These are phyloP conservation scores for Xerocomus potaroensis DNA, from an alignment of 768 basidiomycete species.

Conservation along the genomic window DNA sequence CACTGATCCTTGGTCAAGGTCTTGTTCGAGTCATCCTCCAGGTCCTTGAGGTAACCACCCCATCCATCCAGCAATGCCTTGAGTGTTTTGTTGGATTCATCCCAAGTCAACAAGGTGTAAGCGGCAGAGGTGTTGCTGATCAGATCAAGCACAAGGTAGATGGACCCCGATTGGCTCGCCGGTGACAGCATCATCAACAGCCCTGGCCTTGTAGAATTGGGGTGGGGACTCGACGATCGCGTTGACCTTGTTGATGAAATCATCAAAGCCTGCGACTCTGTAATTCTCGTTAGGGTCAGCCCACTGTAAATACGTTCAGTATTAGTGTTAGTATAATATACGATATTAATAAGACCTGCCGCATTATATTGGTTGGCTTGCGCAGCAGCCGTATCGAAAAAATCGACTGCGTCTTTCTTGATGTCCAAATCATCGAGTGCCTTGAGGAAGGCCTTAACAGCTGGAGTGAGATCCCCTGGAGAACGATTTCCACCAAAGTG, in stretches of 20 bases:
- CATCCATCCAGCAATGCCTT: not conserved
- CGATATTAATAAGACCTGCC: too few species aligned
- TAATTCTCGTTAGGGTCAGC: not conserved
- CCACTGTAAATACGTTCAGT: not conserved
- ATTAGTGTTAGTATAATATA: not conserved
- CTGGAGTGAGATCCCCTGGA: not conserved
- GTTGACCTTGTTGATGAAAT: not conserved
- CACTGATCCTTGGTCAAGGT: not conserved
- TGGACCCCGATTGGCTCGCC: not conserved
- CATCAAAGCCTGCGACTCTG: not conserved
- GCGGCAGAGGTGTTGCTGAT: not conserved
- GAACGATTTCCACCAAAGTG: not conserved
- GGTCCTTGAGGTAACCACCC: not conserved
- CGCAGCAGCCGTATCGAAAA: not conserved
- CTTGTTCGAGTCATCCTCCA: not conserved
- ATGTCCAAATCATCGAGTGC: not conserved
- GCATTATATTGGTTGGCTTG: not conserved
- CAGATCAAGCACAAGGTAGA: not conserved
- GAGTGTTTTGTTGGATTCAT: not conserved
- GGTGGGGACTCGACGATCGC: not conserved
- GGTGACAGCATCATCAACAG: not conserved
- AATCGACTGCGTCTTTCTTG: not conserved
- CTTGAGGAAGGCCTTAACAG: not conserved
- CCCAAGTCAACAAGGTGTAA: not conserved
- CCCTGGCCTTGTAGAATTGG: conserved; percentile 2